Evolutionary conservation across 1,284 basidiomycete genomes (phyloP).

Genomic region (Puccinia triticina): DNA sequence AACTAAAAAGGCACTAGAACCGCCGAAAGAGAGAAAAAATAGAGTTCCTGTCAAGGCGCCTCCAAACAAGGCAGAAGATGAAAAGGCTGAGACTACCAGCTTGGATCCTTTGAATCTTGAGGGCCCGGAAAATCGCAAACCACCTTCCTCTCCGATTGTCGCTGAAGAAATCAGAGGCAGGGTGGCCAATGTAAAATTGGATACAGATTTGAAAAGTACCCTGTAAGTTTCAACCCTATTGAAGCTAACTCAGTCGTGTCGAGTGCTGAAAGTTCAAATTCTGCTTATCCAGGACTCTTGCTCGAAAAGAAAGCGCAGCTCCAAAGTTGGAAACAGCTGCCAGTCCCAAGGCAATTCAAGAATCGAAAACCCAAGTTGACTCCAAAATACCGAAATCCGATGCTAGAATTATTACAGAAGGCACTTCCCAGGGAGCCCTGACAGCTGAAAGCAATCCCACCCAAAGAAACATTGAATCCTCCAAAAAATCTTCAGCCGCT

Average conservation of each 20-base stretch:
- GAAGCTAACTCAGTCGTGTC: background rate
- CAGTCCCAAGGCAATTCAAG: background rate
- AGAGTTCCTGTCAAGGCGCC: background rate
- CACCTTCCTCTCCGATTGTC: background rate
- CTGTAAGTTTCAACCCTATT: background rate
- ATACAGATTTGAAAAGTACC: background rate
- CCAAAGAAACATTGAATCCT: background rate
- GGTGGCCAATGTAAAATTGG: background rate
- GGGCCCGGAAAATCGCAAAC: background rate
- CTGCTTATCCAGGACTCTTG: background rate
- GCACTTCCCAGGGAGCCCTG: background rate
- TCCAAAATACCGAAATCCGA: background rate
- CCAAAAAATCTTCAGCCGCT: background rate
- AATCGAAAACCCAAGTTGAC: background rate
- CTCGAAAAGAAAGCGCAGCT: background rate
- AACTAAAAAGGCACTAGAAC: background rate
- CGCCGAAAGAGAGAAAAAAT: background rate
- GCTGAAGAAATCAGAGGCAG: background rate
- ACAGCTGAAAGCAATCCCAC: background rate
- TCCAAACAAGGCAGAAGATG: background rate
- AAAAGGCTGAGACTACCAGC: background rate
- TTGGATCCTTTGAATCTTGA: background rate
- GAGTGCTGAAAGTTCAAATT: background rate
- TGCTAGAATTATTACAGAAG: background rate
- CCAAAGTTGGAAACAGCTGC: background rate